Evolutionary conservation across 2,329 filamentous ascomycete genomes (phyloP).

Genomic region (Ceratocystis cubensis): DNA sequence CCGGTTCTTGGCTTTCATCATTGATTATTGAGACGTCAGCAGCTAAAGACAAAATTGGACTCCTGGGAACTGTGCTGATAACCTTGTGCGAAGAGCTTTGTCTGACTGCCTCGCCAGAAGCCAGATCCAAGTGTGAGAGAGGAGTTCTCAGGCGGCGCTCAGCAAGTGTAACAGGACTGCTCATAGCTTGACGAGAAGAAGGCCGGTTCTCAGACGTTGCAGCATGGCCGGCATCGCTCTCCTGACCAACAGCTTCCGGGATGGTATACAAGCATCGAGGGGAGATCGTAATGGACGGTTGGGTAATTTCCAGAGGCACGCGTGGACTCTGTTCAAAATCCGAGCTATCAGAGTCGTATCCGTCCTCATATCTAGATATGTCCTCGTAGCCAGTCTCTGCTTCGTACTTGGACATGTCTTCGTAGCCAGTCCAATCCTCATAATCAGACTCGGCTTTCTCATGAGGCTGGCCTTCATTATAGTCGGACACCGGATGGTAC

Average conservation of each 20-base stretch:
- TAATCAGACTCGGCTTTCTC: background rate
- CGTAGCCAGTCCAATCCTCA: background rate
- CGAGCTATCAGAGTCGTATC: background rate
- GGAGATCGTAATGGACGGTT: constrained; percentile 26
- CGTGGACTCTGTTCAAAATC: background rate
- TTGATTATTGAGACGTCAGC: background rate
- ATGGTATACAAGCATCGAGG: constrained; percentile 21
- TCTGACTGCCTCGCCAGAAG: background rate
- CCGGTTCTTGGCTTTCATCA: background rate
- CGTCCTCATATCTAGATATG: background rate
- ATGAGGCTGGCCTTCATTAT: background rate
- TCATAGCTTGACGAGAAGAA: background rate
- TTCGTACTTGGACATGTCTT: constrained; percentile 2
- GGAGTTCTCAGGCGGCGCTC: constrained; percentile 9
- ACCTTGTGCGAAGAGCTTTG: constrained; percentile 3
- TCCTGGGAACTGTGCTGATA: background rate
- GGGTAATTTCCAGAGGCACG: constrained; percentile 20
- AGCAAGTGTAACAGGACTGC: constrained; percentile 8
- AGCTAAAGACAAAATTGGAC: constrained; percentile 7
- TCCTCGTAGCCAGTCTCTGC: constrained; percentile 2
- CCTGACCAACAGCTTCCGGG: constrained; percentile 2
- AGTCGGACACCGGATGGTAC: background rate
- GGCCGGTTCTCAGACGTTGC: background rate
- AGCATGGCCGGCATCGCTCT: background rate
- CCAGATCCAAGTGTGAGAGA: constrained; percentile 5